Percentiles rank a stretch among this genome's conserved stretches.
These are phyloP conservation scores for Copromyces sp. DNA, from an alignment of 495 filamentous ascomycete genomes.

Conservation along the genomic window DNA sequence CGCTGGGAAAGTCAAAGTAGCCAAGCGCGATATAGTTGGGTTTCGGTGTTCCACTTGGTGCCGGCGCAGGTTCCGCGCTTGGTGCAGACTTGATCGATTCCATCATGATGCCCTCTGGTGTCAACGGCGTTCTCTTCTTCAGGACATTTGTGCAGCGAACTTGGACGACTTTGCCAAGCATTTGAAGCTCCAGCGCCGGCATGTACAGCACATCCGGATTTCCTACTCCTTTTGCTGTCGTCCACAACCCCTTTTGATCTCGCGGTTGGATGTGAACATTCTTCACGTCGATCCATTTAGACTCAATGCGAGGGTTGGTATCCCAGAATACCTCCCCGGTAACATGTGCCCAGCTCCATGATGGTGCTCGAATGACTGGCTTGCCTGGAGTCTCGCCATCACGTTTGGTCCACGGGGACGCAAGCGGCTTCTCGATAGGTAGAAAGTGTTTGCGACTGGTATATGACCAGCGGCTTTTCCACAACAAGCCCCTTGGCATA, in stretches of 20 bases:
- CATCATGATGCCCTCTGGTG: neutral
- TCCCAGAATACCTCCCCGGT: neutral
- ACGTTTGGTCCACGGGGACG: neutral
- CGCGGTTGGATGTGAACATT: neutral
- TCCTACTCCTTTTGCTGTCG: neutral
- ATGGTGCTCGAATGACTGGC: neutral
- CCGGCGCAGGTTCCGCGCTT: neutral
- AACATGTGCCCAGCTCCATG: neutral
- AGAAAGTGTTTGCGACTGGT: neutral
- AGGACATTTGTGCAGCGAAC: neutral
- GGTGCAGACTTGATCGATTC: neutral
- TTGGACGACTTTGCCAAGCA: neutral
- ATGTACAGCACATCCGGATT: conserved; percentile 1
- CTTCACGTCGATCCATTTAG: neutral
- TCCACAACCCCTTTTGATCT: neutral
- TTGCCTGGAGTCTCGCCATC: neutral
- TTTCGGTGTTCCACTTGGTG: neutral
- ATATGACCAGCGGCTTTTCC: neutral
- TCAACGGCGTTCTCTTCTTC: neutral
- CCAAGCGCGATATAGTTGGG: neutral
- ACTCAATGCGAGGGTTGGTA: neutral
- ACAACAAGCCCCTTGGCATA: neutral
- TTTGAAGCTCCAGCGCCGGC: neutral
- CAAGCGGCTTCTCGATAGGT: neutral
- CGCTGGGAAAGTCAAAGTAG: neutral